Percentiles rank a stretch among this genome's conserved stretches.
phyloP scores from a whole-genome alignment of 257 asterid genomes.

The Fraxinus excelsior region DNA sequence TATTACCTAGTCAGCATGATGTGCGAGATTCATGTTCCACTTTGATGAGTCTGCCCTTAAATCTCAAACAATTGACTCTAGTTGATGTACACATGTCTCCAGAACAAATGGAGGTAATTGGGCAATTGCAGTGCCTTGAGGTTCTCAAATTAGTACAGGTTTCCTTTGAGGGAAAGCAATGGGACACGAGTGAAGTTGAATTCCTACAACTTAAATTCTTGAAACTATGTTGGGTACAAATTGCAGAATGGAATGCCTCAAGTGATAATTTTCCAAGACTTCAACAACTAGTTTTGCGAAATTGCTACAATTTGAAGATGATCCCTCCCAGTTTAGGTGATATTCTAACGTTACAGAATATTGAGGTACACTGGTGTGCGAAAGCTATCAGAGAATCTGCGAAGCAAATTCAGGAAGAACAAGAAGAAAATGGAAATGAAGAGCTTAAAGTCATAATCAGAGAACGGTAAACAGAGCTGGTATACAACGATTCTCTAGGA shows the following conservation, averaged over 20 bases:
- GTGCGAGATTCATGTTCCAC: background rate
- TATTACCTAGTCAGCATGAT: too few relatives aligned
- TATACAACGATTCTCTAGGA: too few relatives aligned
- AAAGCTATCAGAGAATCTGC: background rate
- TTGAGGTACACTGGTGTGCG: constrained; percentile 9
- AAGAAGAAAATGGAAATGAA: constrained; percentile 6
- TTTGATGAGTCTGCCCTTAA: background rate
- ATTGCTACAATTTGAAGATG: constrained; percentile 4
- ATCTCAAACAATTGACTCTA: background rate
- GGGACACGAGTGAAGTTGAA: background rate
- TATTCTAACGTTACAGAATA: background rate
- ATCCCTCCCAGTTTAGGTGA: background rate
- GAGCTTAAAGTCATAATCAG: background rate
- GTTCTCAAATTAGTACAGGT: background rate
- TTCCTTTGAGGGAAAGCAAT: background rate
- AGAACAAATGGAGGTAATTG: background rate
- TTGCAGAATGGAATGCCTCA: constrained; percentile 14
- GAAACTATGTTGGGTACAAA: background rate
- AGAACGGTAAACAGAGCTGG: too few relatives aligned
- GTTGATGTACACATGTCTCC: background rate
- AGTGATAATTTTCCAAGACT: constrained; percentile 9
- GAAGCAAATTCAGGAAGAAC: constrained; percentile 2
- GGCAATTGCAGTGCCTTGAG: constrained; percentile 2
- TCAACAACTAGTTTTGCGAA: constrained; percentile 15
- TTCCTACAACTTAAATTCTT: constrained; percentile 21